Conservation (phyloP, 2,329 filamentous ascomycete species). For the Claviceps pazoutovae region DNA sequence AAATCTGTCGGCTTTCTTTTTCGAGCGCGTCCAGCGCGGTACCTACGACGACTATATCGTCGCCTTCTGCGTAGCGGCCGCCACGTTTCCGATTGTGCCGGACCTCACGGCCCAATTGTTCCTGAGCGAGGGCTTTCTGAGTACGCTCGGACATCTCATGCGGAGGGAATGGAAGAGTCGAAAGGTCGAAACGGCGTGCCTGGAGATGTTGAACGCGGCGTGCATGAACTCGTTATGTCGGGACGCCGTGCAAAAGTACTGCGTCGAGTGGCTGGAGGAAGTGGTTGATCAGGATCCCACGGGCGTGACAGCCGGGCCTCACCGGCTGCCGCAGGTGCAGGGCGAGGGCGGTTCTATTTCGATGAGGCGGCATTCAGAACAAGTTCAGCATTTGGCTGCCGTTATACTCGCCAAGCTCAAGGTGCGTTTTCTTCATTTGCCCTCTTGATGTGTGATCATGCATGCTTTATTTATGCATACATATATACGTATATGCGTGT, state of each 20-base stretch:
- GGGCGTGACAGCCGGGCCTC: constrained; percentile 33
- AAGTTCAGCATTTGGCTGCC: constrained; percentile 52
- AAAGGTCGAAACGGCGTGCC: constrained; percentile 71
- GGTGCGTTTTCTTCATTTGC: constrained; percentile 19
- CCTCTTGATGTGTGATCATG: not conserved
- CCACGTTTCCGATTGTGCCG: constrained; percentile 75
- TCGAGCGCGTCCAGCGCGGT: constrained; percentile 52
- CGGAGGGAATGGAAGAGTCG: constrained; percentile 69
- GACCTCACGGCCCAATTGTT: constrained; percentile 66
- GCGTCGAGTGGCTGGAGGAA: constrained; percentile 74
- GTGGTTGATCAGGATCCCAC: constrained; percentile 61
- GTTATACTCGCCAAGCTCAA: constrained; percentile 63
- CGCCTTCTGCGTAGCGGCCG: constrained; percentile 83
- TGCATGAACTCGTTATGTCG: constrained; percentile 76
- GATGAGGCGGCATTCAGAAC: constrained; percentile 46
- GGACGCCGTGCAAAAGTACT: constrained; percentile 72
- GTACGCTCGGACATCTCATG: constrained; percentile 62
- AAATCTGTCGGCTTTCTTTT: constrained; percentile 62
- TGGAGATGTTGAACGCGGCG: constrained; percentile 84
- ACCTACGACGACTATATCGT: constrained; percentile 82
- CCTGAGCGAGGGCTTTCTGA: constrained; percentile 74
- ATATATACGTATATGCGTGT: not conserved
- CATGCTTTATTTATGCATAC: not conserved
- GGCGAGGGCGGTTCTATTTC: constrained; percentile 43
- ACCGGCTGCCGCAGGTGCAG: constrained; percentile 43